Conservation (phyloP, 2,329 filamentous ascomycete species). For the Aspergillus ustus region DNA sequence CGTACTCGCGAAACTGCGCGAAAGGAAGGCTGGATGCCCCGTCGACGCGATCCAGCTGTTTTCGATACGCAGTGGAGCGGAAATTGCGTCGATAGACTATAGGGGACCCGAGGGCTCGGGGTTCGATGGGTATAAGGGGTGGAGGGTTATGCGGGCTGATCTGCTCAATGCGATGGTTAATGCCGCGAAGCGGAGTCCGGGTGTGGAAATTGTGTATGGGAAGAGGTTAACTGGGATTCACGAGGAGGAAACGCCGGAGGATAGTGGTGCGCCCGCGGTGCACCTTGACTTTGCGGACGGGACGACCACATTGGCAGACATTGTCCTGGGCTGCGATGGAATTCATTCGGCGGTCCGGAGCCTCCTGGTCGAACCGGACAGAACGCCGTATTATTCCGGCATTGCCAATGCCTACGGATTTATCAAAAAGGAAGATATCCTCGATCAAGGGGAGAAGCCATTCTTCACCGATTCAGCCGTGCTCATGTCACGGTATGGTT, state of each 20-base stretch:
- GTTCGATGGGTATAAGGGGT: neutral
- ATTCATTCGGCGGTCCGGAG: slow-evolving; percentile 9
- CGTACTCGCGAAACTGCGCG: slow-evolving; percentile 34
- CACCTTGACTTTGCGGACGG: neutral
- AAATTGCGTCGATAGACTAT: slow-evolving; percentile 24
- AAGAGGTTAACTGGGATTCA: neutral
- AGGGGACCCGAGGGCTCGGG: neutral
- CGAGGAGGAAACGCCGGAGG: neutral
- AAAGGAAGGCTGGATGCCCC: slow-evolving; percentile 34
- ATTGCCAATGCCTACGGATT: neutral
- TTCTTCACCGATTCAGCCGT: neutral
- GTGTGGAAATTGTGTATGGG: neutral
- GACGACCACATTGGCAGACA: neutral
- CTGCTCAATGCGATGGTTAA: neutral
- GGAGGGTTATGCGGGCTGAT: neutral
- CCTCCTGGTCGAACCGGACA: neutral
- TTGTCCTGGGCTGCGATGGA: slow-evolving; percentile 8
- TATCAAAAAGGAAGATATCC: neutral
- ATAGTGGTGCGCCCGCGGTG: neutral
- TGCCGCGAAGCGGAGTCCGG: neutral
- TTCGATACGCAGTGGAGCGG: slow-evolving; percentile 37
- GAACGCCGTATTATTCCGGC: neutral
- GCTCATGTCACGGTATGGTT: neutral
- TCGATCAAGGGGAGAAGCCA: neutral
- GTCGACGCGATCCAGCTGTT: slow-evolving; percentile 39